These are phyloP conservation scores for Diaporthe vexans DNA, from an alignment of 2,329 filamentous ascomycete genomes.

Conservation along the genomic window DNA sequence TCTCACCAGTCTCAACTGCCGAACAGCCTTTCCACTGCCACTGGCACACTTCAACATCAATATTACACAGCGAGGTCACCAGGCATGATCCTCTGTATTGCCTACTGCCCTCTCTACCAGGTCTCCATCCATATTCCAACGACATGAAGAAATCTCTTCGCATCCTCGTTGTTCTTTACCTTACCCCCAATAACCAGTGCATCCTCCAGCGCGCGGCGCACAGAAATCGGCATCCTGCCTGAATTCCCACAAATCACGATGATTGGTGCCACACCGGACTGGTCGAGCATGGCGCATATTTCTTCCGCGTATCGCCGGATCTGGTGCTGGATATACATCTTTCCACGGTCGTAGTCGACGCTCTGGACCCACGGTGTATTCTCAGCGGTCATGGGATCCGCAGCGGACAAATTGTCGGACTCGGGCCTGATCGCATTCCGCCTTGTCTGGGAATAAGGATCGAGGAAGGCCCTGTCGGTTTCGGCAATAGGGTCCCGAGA, in stretches of 20 bases:
- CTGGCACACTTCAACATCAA: background rate
- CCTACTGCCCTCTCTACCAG: constrained; percentile 58
- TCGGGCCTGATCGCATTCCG: constrained; percentile 14
- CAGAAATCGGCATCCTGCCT: constrained; percentile 70
- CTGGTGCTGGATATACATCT: constrained; percentile 70
- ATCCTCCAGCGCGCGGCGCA: constrained; percentile 65
- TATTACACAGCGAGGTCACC: background rate
- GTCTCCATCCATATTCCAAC: constrained; percentile 71
- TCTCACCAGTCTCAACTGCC: background rate
- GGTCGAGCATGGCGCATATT: constrained; percentile 55
- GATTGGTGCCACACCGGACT: constrained; percentile 53
- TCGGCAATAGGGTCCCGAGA: constrained; percentile 57
- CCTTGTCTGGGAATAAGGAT: constrained; percentile 29
- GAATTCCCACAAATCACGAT: constrained; percentile 70
- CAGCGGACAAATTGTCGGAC: constrained; percentile 41
- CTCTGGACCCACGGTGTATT: constrained; percentile 41
- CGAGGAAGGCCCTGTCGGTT: constrained; percentile 25
- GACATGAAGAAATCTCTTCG: constrained; percentile 54
- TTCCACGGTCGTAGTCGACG: constrained; percentile 50
- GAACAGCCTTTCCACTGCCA: background rate
- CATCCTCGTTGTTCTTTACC: constrained; percentile 52
- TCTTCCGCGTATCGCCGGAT: constrained; percentile 58
- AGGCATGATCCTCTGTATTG: background rate
- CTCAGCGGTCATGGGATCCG: constrained; percentile 27
- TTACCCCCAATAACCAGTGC: constrained; percentile 57